Evolutionary conservation across 2,329 filamentous ascomycete genomes (phyloP).

Genomic region (Epichloe aotearoae): DNA sequence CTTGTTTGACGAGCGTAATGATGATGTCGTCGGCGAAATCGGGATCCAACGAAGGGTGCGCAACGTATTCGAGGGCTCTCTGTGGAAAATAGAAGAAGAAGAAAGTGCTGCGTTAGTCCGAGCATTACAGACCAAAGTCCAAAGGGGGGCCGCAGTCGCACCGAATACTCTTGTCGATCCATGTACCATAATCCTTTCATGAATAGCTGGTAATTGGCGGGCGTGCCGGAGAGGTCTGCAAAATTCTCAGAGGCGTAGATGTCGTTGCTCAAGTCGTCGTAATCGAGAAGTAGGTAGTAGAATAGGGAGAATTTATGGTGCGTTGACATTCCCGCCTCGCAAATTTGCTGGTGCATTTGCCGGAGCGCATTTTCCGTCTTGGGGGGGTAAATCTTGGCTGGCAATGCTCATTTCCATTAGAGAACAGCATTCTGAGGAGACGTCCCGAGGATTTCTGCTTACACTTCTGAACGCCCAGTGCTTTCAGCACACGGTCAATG

Average conservation of each 20-base stretch:
- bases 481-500: conserved; percentile 62
- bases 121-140: background rate
- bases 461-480: conserved; percentile 60
- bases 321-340: conserved; percentile 47
- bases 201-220: conserved; percentile 64
- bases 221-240: conserved; percentile 49
- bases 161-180: conserved; percentile 57
- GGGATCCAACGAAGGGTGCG: conserved; percentile 65
- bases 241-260: conserved; percentile 43
- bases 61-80: conserved; percentile 60
- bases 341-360: conserved; percentile 57
- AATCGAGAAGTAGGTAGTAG: conserved; percentile 73
- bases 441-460: conserved; percentile 1
- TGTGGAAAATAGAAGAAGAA: conserved; percentile 15
- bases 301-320: conserved; percentile 74
- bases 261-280: conserved; percentile 40
- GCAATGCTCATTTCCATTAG: background rate
- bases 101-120: background rate
- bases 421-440: background rate
- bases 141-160: conserved; percentile 16
- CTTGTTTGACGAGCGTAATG: conserved; percentile 49
- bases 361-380: conserved; percentile 51
- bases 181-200: conserved; percentile 74
- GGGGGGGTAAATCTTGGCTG: conserved; percentile 59
- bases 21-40: conserved; percentile 79